Base-by-base conservation (phyloP, 1,284 basidiomycete species). In the Neotropicomus parvogracilis region DNA sequence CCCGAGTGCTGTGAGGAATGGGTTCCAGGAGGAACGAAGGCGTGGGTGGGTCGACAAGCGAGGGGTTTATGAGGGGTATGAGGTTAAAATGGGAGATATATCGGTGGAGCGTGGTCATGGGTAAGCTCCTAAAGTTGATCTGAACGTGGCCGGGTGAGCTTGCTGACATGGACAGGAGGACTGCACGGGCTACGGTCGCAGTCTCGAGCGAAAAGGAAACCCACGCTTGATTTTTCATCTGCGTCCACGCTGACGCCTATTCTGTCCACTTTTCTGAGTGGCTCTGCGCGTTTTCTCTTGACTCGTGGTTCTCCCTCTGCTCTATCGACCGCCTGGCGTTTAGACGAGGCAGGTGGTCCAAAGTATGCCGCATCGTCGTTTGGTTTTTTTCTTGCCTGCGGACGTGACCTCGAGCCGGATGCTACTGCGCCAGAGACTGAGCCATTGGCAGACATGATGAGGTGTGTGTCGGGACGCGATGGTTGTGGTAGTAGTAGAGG, bases 71-170 rank as follows among this genome's bases (percentile, higher is more conserved):
- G 32, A 66, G 60, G 14, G 88, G 87, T 19, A 85, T 72, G 43
- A 89, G 74, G 60, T 87, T 81, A 58, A 78, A 83, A 47, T 83
- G 79, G 13, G 74, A 72, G 48, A 90, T 75, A 64, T 90, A 90
- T 48, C 79, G 77, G 61, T 86, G 77, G 21, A 89, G 68, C 13
- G 77, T 75, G 27, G 75, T 65, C 19, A 70, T 69, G 17, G 85
- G 77, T 66, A 89, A 71, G 54, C 78, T 77, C 37, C 72, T 70
- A 62, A 89, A 88, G 62, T 89, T 83, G 55, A 89, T 75, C 87
- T 89, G 64, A 56, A 35, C 44, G 52, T 10, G 45, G 31, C 38
- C 28, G 16, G 29, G 57, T 62, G 44, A 59, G 57, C 44, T 29
- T 26, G 10, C 14, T 28, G 17, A 17, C n/a, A 3, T 13, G 37